Conservation (phyloP, 139 green algal species). For the Chlamydomonas sp. region DNA sequence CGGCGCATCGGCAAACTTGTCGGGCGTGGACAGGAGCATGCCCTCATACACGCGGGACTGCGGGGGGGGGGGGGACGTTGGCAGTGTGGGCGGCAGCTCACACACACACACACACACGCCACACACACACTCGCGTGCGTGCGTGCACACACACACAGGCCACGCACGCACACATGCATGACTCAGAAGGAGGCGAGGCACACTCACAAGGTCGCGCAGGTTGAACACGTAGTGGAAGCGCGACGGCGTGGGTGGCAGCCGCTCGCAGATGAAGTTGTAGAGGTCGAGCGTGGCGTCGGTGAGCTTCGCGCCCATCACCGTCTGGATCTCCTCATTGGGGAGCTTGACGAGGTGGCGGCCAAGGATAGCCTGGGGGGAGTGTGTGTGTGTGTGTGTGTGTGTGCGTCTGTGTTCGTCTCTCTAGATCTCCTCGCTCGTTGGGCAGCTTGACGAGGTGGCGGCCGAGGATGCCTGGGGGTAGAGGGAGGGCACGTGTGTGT, state of each 20-base stretch:
- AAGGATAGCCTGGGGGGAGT: conserved; percentile 59
- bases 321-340: conserved; percentile 40
- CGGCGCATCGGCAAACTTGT: conserved; percentile 24
- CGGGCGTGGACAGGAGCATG: conserved; percentile 43
- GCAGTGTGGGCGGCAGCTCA: too few species aligned
- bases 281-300: conserved; percentile 58
- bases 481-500: too few species aligned
- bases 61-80: background rate
- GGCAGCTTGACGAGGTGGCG: conserved; percentile 47
- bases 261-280: conserved; percentile 70
- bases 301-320: conserved; percentile 35
- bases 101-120: too few species aligned
- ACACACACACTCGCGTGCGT: too few species aligned
- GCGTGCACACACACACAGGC: background rate
- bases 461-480: conserved; percentile 56
- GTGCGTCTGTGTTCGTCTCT: too few species aligned
- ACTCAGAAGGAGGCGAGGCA: conserved; percentile 19
- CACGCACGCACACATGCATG: conserved; percentile 47
- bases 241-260: conserved; percentile 65
- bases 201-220: conserved; percentile 72
- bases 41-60: conserved; percentile 51
- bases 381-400: too few species aligned
- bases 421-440: too few species aligned
- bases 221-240: conserved; percentile 88
- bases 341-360: conserved; percentile 45